phyloP scores from a whole-genome alignment of 352 stramenopile genomes.

The Phytophthora sansomeana region DNA sequence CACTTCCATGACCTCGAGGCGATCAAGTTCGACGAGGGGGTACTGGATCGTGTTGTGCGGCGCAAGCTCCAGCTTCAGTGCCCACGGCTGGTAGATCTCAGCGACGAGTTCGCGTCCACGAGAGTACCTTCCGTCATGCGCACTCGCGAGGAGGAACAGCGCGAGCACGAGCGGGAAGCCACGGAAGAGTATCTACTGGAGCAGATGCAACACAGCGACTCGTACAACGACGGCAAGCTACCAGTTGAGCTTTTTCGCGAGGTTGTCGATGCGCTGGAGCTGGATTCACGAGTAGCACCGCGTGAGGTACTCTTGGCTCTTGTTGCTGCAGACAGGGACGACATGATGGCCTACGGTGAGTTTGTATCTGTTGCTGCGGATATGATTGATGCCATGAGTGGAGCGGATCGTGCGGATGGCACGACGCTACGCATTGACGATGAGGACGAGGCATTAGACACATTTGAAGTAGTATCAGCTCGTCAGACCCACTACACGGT shows the following conservation, averaged over 20 bases:
- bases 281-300: slow-evolving; percentile 33
- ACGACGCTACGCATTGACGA: not conserved
- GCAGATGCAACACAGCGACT: slow-evolving; percentile 64
- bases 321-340: slow-evolving; percentile 57
- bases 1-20: slow-evolving; percentile 61
- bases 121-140: slow-evolving; percentile 54
- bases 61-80: slow-evolving; percentile 61
- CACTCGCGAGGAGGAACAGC: slow-evolving; percentile 44
- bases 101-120: slow-evolving; percentile 73
- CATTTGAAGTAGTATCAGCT: slow-evolving; percentile 39
- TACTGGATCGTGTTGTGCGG: slow-evolving; percentile 64
- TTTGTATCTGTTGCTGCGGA: slow-evolving; percentile 58
- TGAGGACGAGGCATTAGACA: slow-evolving; percentile 34
- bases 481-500: slow-evolving; percentile 53
- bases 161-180: slow-evolving; percentile 47
- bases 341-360: slow-evolving; percentile 63
- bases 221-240: slow-evolving; percentile 72
- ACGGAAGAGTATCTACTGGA: slow-evolving; percentile 70
- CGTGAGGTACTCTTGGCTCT: slow-evolving; percentile 67
- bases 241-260: slow-evolving; percentile 53
- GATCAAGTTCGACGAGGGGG: slow-evolving; percentile 59
- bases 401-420: not conserved
- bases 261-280: slow-evolving; percentile 47
- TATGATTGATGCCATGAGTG: slow-evolving; percentile 56
- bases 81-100: slow-evolving; percentile 52